phyloP scores from a whole-genome alignment of 2,329 filamentous ascomycete genomes.

The Ophiostoma himal-ulmi region DNA sequence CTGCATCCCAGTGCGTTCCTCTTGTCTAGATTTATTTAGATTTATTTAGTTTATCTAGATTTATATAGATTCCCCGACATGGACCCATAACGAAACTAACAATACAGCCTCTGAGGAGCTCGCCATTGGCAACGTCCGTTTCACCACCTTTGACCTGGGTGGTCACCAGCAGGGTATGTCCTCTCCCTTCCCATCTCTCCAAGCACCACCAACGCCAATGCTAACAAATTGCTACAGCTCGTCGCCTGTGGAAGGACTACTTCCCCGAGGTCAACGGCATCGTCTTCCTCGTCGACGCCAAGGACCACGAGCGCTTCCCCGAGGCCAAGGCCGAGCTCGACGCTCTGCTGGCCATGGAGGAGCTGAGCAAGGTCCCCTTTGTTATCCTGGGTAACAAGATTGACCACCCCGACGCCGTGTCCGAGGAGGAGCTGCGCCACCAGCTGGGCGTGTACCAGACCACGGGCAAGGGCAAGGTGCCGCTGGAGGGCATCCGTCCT shows the following conservation, averaged over 20 bases:
- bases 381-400: constrained; percentile 99
- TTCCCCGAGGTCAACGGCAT: constrained; percentile 95
- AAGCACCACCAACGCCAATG: too few species aligned
- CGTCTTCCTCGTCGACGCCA: constrained; percentile 95
- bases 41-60: neutral
- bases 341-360: constrained; percentile 92
- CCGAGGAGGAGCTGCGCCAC: constrained; percentile 89
- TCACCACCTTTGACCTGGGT: constrained; percentile 90
- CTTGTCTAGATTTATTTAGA: neutral
- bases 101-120: constrained; percentile 76
- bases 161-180: constrained; percentile 80
- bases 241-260: constrained; percentile 93
- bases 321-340: constrained; percentile 98
- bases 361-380: constrained; percentile 91
- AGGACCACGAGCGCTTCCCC: constrained; percentile 88
- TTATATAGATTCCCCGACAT: neutral
- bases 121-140: constrained; percentile 85
- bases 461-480: constrained; percentile 91
- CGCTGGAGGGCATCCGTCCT: constrained; percentile 78
- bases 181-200: too few species aligned
- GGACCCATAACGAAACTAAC: neutral
- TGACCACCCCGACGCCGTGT: constrained; percentile 91
- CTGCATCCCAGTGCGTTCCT: constrained; percentile 76
- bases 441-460: constrained; percentile 93
- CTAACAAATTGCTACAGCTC: constrained; percentile 59